phyloP scores from a whole-genome alignment of 208 protist species.

The Trypanosomatidae sp. region DNA sequence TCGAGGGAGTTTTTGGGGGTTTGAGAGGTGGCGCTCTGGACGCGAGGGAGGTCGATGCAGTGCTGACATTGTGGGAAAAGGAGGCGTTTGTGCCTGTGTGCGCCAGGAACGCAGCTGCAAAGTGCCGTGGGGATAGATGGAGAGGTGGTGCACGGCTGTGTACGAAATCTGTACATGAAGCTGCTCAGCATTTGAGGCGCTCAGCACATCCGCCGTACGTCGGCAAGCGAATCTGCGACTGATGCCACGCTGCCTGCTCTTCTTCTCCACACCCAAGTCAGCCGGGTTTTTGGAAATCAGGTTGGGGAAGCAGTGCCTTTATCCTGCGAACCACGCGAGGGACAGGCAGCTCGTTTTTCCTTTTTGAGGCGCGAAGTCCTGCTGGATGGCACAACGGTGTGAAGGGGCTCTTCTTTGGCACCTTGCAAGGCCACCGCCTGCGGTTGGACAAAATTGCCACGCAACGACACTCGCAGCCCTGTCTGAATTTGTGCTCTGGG shows the following conservation, averaged over 20 bases:
- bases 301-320: background rate
- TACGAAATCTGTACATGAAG: background rate
- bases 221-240: background rate
- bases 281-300: background rate
- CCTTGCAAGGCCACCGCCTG: too few relatives aligned
- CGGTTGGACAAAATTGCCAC: background rate
- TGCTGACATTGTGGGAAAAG: background rate
- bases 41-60: background rate
- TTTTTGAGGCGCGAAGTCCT: background rate
- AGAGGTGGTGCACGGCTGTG: background rate
- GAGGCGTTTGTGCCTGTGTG: background rate
- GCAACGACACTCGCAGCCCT: background rate
- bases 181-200: background rate
- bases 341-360: background rate
- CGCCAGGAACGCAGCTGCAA: background rate
- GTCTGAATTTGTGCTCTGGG: background rate
- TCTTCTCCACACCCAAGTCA: background rate
- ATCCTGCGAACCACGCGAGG: background rate
- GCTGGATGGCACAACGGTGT: background rate
- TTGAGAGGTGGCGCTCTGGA: background rate
- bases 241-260: background rate
- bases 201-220: background rate
- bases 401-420: too few relatives aligned
- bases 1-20: background rate
- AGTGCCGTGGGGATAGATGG: background rate